Conservation (phyloP, 257 asterid species). For the Eustoma russellianum region DNA sequence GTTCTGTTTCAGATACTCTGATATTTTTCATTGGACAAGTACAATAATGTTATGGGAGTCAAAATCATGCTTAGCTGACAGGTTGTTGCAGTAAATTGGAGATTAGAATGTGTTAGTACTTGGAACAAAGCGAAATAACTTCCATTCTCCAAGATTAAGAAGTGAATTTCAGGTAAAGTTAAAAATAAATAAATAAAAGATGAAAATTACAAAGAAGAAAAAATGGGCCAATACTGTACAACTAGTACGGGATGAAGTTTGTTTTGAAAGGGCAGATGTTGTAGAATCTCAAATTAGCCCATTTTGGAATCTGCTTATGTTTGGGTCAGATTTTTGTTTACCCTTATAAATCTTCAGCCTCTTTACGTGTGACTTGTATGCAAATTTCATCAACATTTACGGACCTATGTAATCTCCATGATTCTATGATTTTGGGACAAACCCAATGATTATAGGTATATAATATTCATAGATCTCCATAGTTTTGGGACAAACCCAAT, state of each 20-base stretch:
- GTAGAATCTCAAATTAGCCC: too few species aligned
- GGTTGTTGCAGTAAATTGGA: background rate
- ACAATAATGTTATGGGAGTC: background rate
- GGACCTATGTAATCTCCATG: background rate
- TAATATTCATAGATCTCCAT: conserved; percentile 95
- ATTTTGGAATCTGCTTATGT: too few species aligned
- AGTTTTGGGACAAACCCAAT: conserved; percentile 77
- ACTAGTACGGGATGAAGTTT: too few species aligned
- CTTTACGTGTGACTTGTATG: background rate
- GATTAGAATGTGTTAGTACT: background rate
- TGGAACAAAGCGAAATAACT: background rate
- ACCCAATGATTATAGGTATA: conserved; percentile 45
- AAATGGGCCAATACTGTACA: too few species aligned
- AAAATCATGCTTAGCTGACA: background rate
- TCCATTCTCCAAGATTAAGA: too few species aligned
- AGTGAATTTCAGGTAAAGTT: too few species aligned
- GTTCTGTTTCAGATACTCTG: background rate
- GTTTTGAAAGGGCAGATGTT: too few species aligned
- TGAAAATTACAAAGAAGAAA: too few species aligned
- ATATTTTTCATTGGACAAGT: background rate
- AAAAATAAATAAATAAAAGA: too few species aligned
- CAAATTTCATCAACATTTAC: background rate
- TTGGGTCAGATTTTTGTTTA: too few species aligned
- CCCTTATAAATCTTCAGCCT: too few species aligned
- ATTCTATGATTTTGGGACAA: background rate